phyloP scores from a whole-genome alignment of 306 rosid genomes.

The Rosa multiflora region DNA sequence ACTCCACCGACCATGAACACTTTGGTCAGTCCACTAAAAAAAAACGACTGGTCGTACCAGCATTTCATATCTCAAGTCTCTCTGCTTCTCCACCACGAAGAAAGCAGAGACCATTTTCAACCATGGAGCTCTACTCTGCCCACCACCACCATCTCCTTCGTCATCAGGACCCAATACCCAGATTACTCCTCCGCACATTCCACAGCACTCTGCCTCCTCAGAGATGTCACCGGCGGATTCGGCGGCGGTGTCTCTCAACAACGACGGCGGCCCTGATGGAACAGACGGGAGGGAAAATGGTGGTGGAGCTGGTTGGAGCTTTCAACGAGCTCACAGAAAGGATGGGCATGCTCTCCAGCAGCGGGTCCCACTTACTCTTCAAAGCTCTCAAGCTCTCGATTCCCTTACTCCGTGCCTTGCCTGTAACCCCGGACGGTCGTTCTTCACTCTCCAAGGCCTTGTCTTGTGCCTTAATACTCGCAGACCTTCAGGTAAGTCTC shows the following conservation, averaged over 20 bases:
- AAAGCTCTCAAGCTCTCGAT: conserved; percentile 77
- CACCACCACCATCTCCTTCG: background rate
- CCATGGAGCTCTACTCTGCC: conserved; percentile 19
- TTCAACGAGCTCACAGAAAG: conserved; percentile 77
- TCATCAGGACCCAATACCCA: background rate
- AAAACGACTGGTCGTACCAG: background rate
- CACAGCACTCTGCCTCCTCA: background rate
- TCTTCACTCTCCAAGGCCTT: conserved; percentile 77
- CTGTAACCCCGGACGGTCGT: conserved; percentile 68
- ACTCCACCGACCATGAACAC: no score
- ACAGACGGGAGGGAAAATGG: conserved; percentile 75
- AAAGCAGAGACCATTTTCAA: background rate
- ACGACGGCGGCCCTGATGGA: conserved; percentile 29
- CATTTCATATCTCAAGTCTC: background rate
- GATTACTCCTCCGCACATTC: background rate
- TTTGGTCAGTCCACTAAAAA: background rate
- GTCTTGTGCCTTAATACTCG: conserved; percentile 73
- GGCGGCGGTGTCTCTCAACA: background rate
- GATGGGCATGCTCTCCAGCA: conserved; percentile 53
- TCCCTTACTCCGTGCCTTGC: conserved; percentile 58
- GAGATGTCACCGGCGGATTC: background rate
- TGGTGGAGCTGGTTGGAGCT: conserved; percentile 87
- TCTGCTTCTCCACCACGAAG: background rate
- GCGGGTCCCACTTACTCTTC: conserved; percentile 69
- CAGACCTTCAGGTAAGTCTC: conserved; percentile 62